phyloP scores from a whole-genome alignment of 306 rosid genomes.

The Benincasa hispida region DNA sequence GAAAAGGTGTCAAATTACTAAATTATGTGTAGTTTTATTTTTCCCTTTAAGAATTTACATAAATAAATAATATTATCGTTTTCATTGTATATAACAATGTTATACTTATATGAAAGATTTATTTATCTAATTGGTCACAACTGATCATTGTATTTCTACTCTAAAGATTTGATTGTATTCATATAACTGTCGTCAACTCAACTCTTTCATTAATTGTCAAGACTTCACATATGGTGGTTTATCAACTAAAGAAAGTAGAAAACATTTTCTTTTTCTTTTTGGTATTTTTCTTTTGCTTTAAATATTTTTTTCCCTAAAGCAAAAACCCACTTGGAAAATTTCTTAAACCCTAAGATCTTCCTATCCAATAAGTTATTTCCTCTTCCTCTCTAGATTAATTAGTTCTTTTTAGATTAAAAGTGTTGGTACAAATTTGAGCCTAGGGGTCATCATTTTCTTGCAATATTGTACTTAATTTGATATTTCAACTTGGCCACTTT shows the following conservation, averaged over 20 bases:
- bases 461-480: not conserved
- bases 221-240: not conserved
- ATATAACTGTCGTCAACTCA: not conserved
- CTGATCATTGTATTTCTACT: not conserved
- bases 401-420: not conserved
- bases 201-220: not conserved
- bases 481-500: not conserved
- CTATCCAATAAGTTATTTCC: not conserved
- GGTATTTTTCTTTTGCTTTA: not conserved
- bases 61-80: no score
- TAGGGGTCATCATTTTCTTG: not conserved
- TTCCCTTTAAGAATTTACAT: no score
- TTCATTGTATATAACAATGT: no score
- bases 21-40: no score
- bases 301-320: not conserved
- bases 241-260: not conserved
- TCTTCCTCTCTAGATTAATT: not conserved
- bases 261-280: not conserved
- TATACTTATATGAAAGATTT: no score
- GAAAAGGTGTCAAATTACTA: no score
- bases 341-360: not conserved
- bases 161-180: not conserved
- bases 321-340: not conserved
- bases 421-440: not conserved
- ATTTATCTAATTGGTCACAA: not conserved